Conservation (phyloP, 495 filamentous ascomycete species). For the Rhizodiscina lignyota region DNA sequence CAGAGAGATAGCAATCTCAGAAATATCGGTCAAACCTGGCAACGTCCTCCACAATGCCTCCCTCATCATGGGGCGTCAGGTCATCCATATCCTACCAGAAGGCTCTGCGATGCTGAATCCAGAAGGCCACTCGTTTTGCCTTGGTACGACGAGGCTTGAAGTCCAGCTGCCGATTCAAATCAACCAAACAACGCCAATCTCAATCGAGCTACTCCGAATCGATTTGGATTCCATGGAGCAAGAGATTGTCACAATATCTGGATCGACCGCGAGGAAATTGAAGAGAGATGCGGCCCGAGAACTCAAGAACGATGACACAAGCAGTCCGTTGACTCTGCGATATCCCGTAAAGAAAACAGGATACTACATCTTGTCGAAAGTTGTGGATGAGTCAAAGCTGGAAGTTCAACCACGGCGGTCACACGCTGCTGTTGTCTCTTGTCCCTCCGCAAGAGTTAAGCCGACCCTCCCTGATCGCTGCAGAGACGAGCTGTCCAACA, state of each 20-base stretch:
- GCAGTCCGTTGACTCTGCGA: slow-evolving; percentile 37
- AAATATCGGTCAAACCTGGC: slow-evolving; percentile 70
- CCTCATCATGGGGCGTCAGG: slow-evolving; percentile 84
- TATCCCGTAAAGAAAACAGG: slow-evolving; percentile 65
- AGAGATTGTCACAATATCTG: slow-evolving; percentile 57
- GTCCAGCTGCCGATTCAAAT: slow-evolving; percentile 70
- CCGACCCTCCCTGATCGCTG: slow-evolving; percentile 50
- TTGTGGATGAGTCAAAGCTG: slow-evolving; percentile 82
- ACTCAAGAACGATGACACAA: slow-evolving; percentile 29
- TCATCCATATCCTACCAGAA: slow-evolving; percentile 92
- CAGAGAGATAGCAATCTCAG: slow-evolving; percentile 76
- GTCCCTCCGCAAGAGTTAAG: slow-evolving; percentile 60
- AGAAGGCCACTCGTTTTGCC: slow-evolving; percentile 54
- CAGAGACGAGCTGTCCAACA: slow-evolving; percentile 68
- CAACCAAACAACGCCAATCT: slow-evolving; percentile 77
- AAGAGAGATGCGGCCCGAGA: slow-evolving; percentile 42
- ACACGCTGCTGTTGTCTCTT: slow-evolving; percentile 65
- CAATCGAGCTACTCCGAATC: slow-evolving; percentile 68
- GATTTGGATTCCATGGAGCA: slow-evolving; percentile 65
- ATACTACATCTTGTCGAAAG: slow-evolving; percentile 65
- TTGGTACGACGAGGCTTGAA: slow-evolving; percentile 41
- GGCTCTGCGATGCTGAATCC: slow-evolving; percentile 87
- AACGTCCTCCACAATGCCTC: slow-evolving; percentile 79
- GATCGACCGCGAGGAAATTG: slow-evolving; percentile 52
- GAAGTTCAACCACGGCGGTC: slow-evolving; percentile 65